Percentiles rank a stretch among this genome's conserved stretches.
phyloP scores from a whole-genome alignment of 2,329 filamentous ascomycete species.

The Aspergillus sp. region DNA sequence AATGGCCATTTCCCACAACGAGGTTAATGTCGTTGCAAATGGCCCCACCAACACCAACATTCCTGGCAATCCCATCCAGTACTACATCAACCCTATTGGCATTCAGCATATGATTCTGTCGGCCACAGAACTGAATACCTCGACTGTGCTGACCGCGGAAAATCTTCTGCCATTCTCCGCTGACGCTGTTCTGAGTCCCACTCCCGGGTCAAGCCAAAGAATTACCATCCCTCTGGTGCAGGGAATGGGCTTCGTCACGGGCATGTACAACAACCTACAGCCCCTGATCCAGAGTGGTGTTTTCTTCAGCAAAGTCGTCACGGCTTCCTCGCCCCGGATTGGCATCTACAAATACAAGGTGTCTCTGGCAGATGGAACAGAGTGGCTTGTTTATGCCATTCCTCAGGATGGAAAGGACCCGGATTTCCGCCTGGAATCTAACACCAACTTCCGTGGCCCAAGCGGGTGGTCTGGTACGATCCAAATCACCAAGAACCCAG shows the following conservation, averaged over 20 bases:
- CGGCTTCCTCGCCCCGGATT: constrained; percentile 56
- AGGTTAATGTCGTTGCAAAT: constrained; percentile 66
- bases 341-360: constrained; percentile 76
- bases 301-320: constrained; percentile 67
- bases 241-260: constrained; percentile 86
- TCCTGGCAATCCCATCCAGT: constrained; percentile 62
- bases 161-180: constrained; percentile 59
- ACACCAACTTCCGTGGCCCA: constrained; percentile 64
- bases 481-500: constrained; percentile 78
- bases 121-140: constrained; percentile 68
- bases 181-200: constrained; percentile 67
- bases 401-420: constrained; percentile 60
- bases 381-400: constrained; percentile 80
- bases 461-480: constrained; percentile 73
- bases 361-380: constrained; percentile 68
- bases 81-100: constrained; percentile 78
- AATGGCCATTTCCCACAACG: constrained; percentile 73
- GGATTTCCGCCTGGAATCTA: constrained; percentile 68
- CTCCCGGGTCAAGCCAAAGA: constrained; percentile 55
- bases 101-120: constrained; percentile 81
- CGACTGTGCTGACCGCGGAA: constrained; percentile 59
- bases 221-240: constrained; percentile 83
- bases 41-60: constrained; percentile 57
- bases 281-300: constrained; percentile 75
- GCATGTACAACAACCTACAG: constrained; percentile 67